Evolutionary conservation across 2,329 filamentous ascomycete genomes (phyloP), one percentile per base, ranked within the genome.

Genomic region (Phialemoniopsis sp.): DNA sequence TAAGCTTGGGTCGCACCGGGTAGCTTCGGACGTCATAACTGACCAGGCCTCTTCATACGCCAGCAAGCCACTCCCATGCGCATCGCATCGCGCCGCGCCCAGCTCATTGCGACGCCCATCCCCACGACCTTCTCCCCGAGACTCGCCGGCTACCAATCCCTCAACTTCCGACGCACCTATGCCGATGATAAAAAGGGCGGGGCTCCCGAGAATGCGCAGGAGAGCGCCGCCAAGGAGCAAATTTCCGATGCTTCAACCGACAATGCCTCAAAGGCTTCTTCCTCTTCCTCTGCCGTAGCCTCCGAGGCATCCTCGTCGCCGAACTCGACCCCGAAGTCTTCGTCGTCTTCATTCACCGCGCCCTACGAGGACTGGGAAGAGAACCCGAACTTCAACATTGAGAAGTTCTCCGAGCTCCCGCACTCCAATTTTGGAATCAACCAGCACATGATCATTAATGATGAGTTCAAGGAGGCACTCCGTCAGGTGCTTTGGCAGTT

Each of bases 391-490:
- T 78, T 82, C 44, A 73, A 80, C 46, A 86, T 90, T 52, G 79
- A 79, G 36, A 76, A 80, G 45, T 91, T 91, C 66, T 80, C 82
- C 21, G 76, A 91, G 55, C 72, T 93, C 16, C 87, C 87, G 3
- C 82, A 85, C 49, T 76, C 77, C 45, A 82, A 87, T 51, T 97
- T 97, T 52, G 93, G 93, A 13, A 83, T 90, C 52, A 98, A 98
- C 53, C 93, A 98, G 62, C 87, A 97, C 64, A 95, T 97, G 72
- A 75, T 89, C 44, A 94, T 97, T 57, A 94, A 97, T 58, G 82
- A 89, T 57, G 90, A 97, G 59, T 93, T 97, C 63, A 96, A 95
- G 57, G 87, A 96, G 62, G 85, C 85, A 12, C 66, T 98, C 53
- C 81, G 90, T 39, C 80, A 89, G 53, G 87, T 97, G 47, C 70